Evolutionary conservation across 139 green algal genomes (phyloP).

Genomic region (Nannochloris sp.): DNA sequence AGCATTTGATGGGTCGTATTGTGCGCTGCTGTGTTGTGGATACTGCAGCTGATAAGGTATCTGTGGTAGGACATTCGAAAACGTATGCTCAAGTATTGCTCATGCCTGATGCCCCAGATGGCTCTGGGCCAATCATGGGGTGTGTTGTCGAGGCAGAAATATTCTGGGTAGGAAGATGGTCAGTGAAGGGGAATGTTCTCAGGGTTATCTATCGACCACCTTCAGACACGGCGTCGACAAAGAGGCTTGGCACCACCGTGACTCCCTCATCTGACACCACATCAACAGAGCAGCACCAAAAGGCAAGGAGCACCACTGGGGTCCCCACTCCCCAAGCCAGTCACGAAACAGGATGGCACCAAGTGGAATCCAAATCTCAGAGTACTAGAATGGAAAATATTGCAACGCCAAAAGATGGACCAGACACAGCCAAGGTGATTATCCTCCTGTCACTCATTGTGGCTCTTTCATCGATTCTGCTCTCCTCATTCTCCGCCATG

Average conservation of each 20-base stretch:
- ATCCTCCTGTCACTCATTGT: not conserved
- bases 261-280: not conserved
- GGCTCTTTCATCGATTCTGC: not conserved
- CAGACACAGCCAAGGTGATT: not conserved
- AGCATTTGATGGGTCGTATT: slow-evolving; percentile 45
- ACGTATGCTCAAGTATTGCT: slow-evolving; percentile 70
- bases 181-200: slow-evolving; percentile 45
- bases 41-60: slow-evolving; percentile 55
- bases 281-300: no score
- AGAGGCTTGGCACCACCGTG: not conserved
- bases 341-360: no score
- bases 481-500: not conserved
- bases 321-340: no score
- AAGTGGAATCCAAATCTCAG: not conserved
- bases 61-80: slow-evolving; percentile 71
- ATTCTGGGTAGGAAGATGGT: slow-evolving; percentile 49
- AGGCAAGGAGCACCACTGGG: no score
- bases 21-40: slow-evolving; percentile 77
- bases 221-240: not conserved
- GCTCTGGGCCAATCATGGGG: slow-evolving; percentile 50
- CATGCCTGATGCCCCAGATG: slow-evolving; percentile 32
- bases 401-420: not conserved
- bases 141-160: slow-evolving; percentile 53
- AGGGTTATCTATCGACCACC: slow-evolving; percentile 31
- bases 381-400: not conserved